A percentile compares a stretch with the other conserved stretches of the same genome.
Conservation (phyloP, 2,329 filamentous ascomycete genomes). For the Fusarium lyarnte region DNA sequence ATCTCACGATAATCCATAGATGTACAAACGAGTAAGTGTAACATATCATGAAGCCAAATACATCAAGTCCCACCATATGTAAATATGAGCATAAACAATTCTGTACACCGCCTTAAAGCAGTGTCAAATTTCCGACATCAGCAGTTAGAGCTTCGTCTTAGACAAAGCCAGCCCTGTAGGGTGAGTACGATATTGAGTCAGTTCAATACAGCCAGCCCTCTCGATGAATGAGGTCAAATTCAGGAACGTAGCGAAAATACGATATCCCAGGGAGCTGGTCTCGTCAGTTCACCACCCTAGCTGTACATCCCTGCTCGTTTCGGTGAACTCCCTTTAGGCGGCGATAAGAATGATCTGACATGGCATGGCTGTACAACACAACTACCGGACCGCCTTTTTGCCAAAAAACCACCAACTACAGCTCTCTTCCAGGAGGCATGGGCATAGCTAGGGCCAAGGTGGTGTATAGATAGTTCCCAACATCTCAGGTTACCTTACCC, state of each 20-base stretch:
- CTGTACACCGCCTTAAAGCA: neutral
- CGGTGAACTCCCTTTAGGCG: conserved; percentile 29
- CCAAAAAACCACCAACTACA: neutral
- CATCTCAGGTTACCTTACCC: conserved; percentile 41
- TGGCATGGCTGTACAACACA: conserved; percentile 20
- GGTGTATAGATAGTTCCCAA: conserved; percentile 19
- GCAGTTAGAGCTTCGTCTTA: neutral
- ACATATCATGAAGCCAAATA: neutral
- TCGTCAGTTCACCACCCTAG: conserved; percentile 1
- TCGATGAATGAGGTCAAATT: neutral
- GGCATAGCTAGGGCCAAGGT: conserved; percentile 8
- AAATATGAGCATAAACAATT: neutral
- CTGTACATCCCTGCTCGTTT: conserved; percentile 23
- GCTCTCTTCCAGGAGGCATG: neutral
- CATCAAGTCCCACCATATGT: neutral
- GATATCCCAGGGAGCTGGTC: conserved; percentile 2
- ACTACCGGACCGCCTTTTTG: conserved; percentile 38
- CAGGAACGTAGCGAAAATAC: conserved; percentile 2
- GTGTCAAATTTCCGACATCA: neutral
- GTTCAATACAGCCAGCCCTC: neutral
- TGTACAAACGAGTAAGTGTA: conserved; percentile 12
- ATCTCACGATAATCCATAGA: conserved; percentile 28
- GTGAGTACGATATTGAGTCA: conserved; percentile 6
- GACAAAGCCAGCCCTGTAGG: conserved; percentile 1
- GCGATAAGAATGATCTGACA: conserved; percentile 46